Conservation (phyloP, 768 basidiomycete genomes). For the Lactarius pseudohatsudake region DNA sequence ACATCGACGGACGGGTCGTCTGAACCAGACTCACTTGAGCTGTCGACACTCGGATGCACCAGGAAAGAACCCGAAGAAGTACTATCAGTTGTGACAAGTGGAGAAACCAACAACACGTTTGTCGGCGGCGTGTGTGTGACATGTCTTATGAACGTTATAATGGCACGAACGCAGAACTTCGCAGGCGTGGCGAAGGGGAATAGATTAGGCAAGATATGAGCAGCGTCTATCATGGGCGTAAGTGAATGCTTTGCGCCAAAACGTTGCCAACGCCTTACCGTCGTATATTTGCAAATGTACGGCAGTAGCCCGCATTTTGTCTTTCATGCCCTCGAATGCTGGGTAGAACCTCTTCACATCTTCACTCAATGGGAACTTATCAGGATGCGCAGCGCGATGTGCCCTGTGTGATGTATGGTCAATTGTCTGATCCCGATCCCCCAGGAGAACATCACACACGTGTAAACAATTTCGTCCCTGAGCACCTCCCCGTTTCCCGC, state of each 20-base stretch:
- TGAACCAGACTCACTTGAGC: background rate
- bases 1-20: background rate
- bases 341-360: conserved; percentile 55
- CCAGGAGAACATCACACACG: conserved; percentile 39
- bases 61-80: background rate
- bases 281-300: conserved; percentile 94
- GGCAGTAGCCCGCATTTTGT: conserved; percentile 57
- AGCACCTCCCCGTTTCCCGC: conserved; percentile 89
- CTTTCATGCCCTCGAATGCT: conserved; percentile 52
- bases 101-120: background rate
- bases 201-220: conserved; percentile 69
- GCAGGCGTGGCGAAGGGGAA: conserved; percentile 75
- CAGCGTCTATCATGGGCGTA: conserved; percentile 48
- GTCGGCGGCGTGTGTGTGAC: conserved; percentile 50
- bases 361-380: conserved; percentile 54
- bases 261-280: conserved; percentile 41
- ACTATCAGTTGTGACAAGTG: background rate
- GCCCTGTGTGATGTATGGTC: conserved; percentile 48
- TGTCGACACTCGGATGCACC: background rate
- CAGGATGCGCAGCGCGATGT: conserved; percentile 87
- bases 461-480: conserved; percentile 86
- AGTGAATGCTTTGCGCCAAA: background rate
- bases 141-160: conserved; percentile 68
- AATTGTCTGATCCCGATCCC: background rate
- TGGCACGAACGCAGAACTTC: conserved; percentile 76